phyloP scores from a whole-genome alignment of 2,329 filamentous ascomycete genomes.

The Epichloe sibirici region DNA sequence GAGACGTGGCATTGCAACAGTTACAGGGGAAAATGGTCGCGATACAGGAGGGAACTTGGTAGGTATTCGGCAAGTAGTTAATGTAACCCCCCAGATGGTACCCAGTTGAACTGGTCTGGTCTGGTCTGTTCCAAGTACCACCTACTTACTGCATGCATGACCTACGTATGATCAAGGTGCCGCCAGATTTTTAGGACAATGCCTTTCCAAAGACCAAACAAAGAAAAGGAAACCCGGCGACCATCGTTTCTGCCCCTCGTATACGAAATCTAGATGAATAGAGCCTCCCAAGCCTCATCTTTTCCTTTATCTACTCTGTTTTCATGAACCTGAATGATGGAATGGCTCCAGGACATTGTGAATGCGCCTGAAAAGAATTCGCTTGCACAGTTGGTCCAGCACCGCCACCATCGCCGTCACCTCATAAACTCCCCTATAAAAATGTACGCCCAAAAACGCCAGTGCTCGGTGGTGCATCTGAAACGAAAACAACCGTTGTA shows the following conservation, averaged over 20 bases:
- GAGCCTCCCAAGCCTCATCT: not conserved
- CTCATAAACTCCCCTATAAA: not conserved
- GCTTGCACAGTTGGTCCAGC: not conserved
- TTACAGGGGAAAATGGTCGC: no score
- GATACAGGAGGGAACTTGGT: no score
- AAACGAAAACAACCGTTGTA: constrained; percentile 1
- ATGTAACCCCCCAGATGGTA: no score
- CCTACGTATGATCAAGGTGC: no score
- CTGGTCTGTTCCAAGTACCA: not conserved
- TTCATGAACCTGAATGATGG: not conserved
- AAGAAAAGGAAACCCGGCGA: not conserved
- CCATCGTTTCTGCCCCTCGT: not conserved
- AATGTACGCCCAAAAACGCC: constrained; percentile 14
- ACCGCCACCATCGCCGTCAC: not conserved
- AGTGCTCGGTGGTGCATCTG: constrained; percentile 16
- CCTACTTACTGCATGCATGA: not conserved
- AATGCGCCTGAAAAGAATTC: not conserved
- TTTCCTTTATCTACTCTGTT: not conserved
- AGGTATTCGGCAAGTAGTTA: no score
- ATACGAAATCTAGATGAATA: not conserved
- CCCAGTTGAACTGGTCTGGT: no score
- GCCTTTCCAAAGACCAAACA: not conserved
- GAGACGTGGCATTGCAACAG: no score
- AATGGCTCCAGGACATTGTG: not conserved
- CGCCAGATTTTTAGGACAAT: no score